A percentile compares a stretch with the other conserved stretches of the same genome.
phyloP scores from a whole-genome alignment of 148 eudicot species.

The Persicaria tinctoria region DNA sequence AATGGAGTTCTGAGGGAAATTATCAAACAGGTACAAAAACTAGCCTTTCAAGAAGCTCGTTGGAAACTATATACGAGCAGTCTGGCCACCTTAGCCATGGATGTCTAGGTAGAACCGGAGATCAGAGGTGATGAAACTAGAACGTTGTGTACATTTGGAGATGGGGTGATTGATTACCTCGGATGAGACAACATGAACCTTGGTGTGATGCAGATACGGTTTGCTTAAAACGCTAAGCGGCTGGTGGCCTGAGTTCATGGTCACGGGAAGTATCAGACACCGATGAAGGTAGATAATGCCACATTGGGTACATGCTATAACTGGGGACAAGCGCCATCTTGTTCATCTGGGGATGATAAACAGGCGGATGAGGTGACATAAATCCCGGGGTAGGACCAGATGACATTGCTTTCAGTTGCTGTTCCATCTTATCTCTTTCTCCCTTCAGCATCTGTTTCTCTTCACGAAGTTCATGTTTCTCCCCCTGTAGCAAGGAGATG shows the following conservation, averaged over 20 bases:
- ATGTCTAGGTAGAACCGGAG: not conserved
- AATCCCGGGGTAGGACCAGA: slow-evolving; percentile 35
- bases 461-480: slow-evolving; percentile 91
- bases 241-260: slow-evolving; percentile 90
- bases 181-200: slow-evolving; percentile 19
- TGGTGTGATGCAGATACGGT: slow-evolving; percentile 8
- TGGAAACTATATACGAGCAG: slow-evolving; percentile 11
- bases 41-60: slow-evolving; percentile 11
- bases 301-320: slow-evolving; percentile 78
- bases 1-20: slow-evolving; percentile 8
- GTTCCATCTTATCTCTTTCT: slow-evolving; percentile 76
- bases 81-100: not conserved
- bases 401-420: slow-evolving; percentile 42
- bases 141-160: slow-evolving; percentile 23
- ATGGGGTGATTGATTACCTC: not conserved
- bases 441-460: slow-evolving; percentile 62
- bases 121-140: slow-evolving; percentile 1
- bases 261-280: slow-evolving; percentile 69
- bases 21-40: slow-evolving; percentile 3
- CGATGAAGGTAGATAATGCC: slow-evolving; percentile 74
- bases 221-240: slow-evolving; percentile 47
- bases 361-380: slow-evolving; percentile 41
- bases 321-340: slow-evolving; percentile 71
- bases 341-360: slow-evolving; percentile 49
- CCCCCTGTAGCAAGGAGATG: slow-evolving; percentile 40